Conservation (phyloP, 371 early-diverging fungal genomes). For the Syncephalis fuscata region DNA sequence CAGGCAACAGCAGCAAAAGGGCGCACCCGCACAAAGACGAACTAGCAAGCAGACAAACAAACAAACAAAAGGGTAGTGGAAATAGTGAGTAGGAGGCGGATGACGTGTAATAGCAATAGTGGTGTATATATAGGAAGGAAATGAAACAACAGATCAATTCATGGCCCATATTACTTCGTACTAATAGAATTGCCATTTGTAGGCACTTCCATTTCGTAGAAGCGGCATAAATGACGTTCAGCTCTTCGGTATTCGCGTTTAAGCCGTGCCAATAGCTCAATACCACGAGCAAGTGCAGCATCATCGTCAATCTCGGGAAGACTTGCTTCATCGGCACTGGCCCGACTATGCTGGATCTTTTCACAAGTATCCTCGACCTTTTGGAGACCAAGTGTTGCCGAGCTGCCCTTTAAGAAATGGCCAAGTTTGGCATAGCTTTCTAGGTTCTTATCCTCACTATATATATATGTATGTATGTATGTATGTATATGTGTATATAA, state of each 20-base stretch:
- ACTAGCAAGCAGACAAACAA: no score
- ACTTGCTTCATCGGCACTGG: slow-evolving; percentile 49
- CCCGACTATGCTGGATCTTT: slow-evolving; percentile 71
- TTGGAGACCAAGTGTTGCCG: slow-evolving; percentile 72
- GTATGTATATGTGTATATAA: not conserved
- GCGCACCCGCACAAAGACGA: no score
- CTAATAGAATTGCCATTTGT: no score
- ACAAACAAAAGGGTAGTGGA: no score
- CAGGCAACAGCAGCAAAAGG: no score
- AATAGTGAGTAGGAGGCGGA: no score
- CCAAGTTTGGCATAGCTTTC: slow-evolving; percentile 56
- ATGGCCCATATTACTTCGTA: no score
- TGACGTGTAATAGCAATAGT: no score
- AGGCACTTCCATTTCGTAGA: slow-evolving; percentile 30
- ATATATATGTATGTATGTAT: not conserved
- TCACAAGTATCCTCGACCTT: slow-evolving; percentile 72
- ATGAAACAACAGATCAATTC: no score
- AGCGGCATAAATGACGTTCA: slow-evolving; percentile 38
- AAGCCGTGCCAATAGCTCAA: slow-evolving; percentile 26
- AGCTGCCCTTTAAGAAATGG: slow-evolving; percentile 84
- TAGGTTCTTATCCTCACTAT: slow-evolving; percentile 47
- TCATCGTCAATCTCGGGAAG: slow-evolving; percentile 23
- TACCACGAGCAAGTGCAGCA: slow-evolving; percentile 38
- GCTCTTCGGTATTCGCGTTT: slow-evolving; percentile 45
- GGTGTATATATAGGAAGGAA: no score